A percentile compares a stretch with the other conserved stretches of the same genome.
These are phyloP conservation scores for Tulasnella calospora DNA, from an alignment of 768 basidiomycete species.

Conservation along the genomic window DNA sequence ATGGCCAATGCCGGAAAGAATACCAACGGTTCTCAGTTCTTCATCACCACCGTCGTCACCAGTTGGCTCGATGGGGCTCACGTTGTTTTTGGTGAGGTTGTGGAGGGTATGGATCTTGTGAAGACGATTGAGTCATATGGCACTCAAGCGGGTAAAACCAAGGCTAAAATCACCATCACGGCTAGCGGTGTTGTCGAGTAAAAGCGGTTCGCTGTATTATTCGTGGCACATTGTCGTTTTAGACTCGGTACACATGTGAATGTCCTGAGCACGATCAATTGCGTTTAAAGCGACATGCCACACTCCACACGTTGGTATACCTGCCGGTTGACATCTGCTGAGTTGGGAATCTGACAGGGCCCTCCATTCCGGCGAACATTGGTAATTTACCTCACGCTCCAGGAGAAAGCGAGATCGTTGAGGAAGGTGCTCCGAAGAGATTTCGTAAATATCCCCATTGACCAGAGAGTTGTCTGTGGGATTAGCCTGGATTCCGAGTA, in stretches of 20 bases:
- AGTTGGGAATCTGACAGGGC: too few species aligned
- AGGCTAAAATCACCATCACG: constrained; percentile 33
- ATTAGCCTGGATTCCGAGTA: too few species aligned
- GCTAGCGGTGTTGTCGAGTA: constrained; percentile 31
- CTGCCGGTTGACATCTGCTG: too few species aligned
- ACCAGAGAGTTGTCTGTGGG: neutral
- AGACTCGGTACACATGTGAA: neutral
- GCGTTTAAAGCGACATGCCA: too few species aligned
- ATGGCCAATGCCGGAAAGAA: constrained; percentile 51
- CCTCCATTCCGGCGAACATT: too few species aligned
- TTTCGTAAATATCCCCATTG: neutral
- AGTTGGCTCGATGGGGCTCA: constrained; percentile 44
- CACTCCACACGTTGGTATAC: too few species aligned
- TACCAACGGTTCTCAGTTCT: constrained; percentile 49
- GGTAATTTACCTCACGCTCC: too few species aligned
- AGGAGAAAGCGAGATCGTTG: neutral
- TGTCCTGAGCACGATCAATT: neutral
- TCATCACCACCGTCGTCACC: constrained; percentile 40
- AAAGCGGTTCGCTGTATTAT: neutral
- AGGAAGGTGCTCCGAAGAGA: neutral
- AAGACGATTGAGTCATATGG: constrained; percentile 35
- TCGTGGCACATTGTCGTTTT: neutral
- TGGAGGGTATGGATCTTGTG: constrained; percentile 42
- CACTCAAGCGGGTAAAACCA: constrained; percentile 36
- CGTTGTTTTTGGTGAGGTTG: constrained; percentile 45